These are phyloP conservation scores for Calonectria ilicicola DNA, from an alignment of 2,329 filamentous ascomycete species.

Conservation along the genomic window DNA sequence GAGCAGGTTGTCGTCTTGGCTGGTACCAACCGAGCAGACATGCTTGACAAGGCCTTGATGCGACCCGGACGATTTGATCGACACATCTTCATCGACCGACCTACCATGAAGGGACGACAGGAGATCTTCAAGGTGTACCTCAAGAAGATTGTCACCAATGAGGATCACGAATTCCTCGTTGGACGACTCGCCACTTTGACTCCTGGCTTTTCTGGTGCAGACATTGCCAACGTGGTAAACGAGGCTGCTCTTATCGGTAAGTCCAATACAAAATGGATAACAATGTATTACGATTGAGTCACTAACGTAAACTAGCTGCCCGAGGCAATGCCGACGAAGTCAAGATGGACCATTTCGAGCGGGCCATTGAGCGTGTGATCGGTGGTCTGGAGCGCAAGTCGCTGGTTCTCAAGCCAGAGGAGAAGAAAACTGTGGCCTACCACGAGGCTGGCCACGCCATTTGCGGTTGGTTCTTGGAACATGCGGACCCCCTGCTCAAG, in stretches of 20 bases:
- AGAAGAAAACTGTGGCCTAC: slow-evolving; percentile 97
- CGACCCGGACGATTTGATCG: slow-evolving; percentile 96
- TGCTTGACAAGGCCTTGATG: slow-evolving; percentile 96
- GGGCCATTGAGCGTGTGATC: slow-evolving; percentile 96
- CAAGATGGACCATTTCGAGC: slow-evolving; percentile 92
- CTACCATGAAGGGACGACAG: slow-evolving; percentile 95
- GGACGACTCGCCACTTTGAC: slow-evolving; percentile 92
- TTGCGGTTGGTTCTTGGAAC: slow-evolving; percentile 97
- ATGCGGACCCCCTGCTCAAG: slow-evolving; percentile 96
- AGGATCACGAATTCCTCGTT: slow-evolving; percentile 88
- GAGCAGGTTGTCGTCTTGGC: slow-evolving; percentile 97
- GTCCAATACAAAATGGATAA: slow-evolving; percentile 47
- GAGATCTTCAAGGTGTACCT: slow-evolving; percentile 97
- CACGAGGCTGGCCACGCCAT: slow-evolving; percentile 99
- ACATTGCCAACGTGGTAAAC: slow-evolving; percentile 98
- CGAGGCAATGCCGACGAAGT: slow-evolving; percentile 84
- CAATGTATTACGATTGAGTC: not conserved
- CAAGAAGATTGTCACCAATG: slow-evolving; percentile 92
- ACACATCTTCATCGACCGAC: slow-evolving; percentile 94
- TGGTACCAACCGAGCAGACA: slow-evolving; percentile 94
- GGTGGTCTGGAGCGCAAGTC: slow-evolving; percentile 98
- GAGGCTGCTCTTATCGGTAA: slow-evolving; percentile 95
- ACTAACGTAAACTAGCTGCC: slow-evolving; percentile 71
- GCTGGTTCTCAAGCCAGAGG: slow-evolving; percentile 88
- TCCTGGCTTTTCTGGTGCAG: slow-evolving; percentile 95